phyloP scores from a whole-genome alignment of 352 stramenopile species.

The Phytophthora foliorum region DNA sequence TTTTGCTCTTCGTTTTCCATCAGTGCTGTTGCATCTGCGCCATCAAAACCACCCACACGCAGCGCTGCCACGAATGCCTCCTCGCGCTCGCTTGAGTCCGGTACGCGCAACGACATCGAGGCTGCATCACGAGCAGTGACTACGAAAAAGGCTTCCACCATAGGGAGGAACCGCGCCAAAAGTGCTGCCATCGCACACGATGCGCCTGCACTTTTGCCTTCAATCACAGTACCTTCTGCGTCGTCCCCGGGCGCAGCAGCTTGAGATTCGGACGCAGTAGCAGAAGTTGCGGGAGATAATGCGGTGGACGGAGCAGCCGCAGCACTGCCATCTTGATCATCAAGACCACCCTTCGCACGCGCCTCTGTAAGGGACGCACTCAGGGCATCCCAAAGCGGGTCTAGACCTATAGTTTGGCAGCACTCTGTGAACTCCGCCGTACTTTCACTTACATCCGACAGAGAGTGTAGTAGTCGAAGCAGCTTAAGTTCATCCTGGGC shows the following conservation, averaged over 20 bases:
- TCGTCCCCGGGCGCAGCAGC: conserved; percentile 59
- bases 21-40: conserved; percentile 38
- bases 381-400: conserved; percentile 82
- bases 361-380: conserved; percentile 83
- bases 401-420: conserved; percentile 72
- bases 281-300: conserved; percentile 37
- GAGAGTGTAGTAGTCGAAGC: conserved; percentile 96
- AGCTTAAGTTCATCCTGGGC: conserved; percentile 95
- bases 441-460: conserved; percentile 88
- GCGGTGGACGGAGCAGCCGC: conserved; percentile 6
- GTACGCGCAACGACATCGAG: conserved; percentile 79
- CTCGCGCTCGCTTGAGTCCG: conserved; percentile 80
- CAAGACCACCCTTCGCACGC: conserved; percentile 69
- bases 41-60: conserved; percentile 70
- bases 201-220: conserved; percentile 88
- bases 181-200: conserved; percentile 94
- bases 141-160: conserved; percentile 99
- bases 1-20: conserved; percentile 45
- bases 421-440: conserved; percentile 79
- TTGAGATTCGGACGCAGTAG: conserved; percentile 31
- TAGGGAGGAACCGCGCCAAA: conserved; percentile 97
- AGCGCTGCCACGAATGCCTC: conserved; percentile 82
- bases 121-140: conserved; percentile 94
- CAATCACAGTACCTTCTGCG: conserved; percentile 82
- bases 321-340: conserved; percentile 61